Percentiles rank a stretch among this genome's conserved stretches.
Evolutionary conservation across 73 alveolate species (phyloP).

Genomic region (Paramecium bursaria): DNA sequence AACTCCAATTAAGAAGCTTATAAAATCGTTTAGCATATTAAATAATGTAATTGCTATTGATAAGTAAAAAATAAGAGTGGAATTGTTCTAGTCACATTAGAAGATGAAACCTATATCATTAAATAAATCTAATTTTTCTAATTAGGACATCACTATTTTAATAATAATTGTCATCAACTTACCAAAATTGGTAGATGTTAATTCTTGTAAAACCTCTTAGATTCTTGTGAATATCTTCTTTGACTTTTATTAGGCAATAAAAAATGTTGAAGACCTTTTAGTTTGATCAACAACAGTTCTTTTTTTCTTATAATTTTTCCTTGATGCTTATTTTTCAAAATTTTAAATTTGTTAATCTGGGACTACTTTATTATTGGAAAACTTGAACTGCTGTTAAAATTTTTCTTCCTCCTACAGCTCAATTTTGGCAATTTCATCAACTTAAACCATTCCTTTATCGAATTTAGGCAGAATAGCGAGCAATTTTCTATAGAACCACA

Average conservation of each 20-base stretch:
- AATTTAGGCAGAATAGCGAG: too few species aligned
- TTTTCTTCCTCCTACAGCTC: too few species aligned
- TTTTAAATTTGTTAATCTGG: neutral
- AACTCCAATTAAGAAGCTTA: neutral
- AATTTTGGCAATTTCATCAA: too few species aligned
- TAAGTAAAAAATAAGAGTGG: neutral
- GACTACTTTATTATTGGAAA: too few species aligned
- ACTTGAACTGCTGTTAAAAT: too few species aligned
- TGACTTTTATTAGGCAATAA: neutral
- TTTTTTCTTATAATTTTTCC: neutral
- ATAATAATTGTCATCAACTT: neutral
- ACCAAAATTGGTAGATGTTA: neutral
- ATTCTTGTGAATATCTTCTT: too few species aligned
- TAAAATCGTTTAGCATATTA: neutral
- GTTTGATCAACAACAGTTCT: neutral
- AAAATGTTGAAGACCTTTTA: neutral
- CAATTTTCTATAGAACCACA: too few species aligned
- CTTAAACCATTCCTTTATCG: too few species aligned
- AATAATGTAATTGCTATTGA: neutral
- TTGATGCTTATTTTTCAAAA: neutral
- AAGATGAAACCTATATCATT: conserved; percentile 57
- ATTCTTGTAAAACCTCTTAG: too few species aligned
- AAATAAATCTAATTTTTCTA: conserved; percentile 54
- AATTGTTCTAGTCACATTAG: conserved; percentile 50
- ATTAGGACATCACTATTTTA: neutral